These are phyloP conservation scores for Dovyalis caffra DNA, from an alignment of 345 rosid species.

Conservation along the genomic window DNA sequence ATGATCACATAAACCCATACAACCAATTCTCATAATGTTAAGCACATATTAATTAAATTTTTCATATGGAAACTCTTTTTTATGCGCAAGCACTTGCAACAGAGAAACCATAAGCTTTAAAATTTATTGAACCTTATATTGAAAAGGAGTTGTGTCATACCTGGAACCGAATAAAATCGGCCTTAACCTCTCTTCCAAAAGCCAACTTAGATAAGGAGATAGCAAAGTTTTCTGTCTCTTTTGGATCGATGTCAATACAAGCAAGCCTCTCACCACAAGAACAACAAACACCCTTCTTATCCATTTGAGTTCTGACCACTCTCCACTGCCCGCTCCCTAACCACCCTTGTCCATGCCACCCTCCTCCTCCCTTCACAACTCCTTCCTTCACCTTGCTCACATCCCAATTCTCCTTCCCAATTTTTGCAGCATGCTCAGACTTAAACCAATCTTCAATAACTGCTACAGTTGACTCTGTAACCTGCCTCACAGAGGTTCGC, in stretches of 20 bases:
- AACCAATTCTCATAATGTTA: neutral
- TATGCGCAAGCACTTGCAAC: neutral
- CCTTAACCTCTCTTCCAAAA: slow-evolving; percentile 56
- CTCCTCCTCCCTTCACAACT: slow-evolving; percentile 79
- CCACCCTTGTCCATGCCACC: slow-evolving; percentile 99
- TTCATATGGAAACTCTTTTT: neutral
- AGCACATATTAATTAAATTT: neutral
- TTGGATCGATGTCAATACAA: slow-evolving; percentile 88
- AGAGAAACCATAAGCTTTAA: neutral
- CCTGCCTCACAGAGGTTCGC: slow-evolving; percentile 74
- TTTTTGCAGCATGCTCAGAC: slow-evolving; percentile 51
- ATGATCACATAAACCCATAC: neutral
- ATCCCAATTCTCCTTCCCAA: slow-evolving; percentile 66
- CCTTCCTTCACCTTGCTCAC: slow-evolving; percentile 51
- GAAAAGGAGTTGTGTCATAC: slow-evolving; percentile 24
- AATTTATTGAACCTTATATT: neutral
- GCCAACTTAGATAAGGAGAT: slow-evolving; percentile 66
- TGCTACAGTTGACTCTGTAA: slow-evolving; percentile 52
- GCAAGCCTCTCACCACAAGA: slow-evolving; percentile 83
- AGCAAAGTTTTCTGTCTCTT: slow-evolving; percentile 73
- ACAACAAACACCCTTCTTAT: slow-evolving; percentile 61
- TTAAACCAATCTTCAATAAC: slow-evolving; percentile 73
- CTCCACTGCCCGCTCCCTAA: slow-evolving; percentile 78
- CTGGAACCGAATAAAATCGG: slow-evolving; percentile 62
- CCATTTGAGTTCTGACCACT: slow-evolving; percentile 64